These are phyloP conservation scores for Atkinsonella hypoxylon DNA, from an alignment of 2,329 filamentous ascomycete species.

Conservation along the genomic window DNA sequence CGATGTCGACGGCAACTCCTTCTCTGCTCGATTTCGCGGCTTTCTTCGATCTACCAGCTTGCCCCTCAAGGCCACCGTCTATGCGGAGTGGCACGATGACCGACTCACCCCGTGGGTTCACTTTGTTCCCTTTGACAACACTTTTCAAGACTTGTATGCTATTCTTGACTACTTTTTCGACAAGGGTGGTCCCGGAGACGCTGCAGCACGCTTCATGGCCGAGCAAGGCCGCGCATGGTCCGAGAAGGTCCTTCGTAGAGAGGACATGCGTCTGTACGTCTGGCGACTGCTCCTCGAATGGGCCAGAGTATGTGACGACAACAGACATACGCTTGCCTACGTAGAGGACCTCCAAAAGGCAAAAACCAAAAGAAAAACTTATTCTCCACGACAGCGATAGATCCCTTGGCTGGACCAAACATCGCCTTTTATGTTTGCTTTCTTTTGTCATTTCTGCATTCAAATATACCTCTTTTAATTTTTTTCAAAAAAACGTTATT, in stretches of 20 bases:
- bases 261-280: slow-evolving; percentile 57
- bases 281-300: slow-evolving; percentile 49
- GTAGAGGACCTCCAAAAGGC: slow-evolving; percentile 26
- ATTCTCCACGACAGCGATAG: neutral
- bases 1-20: slow-evolving; percentile 60
- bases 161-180: slow-evolving; percentile 55
- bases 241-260: slow-evolving; percentile 45
- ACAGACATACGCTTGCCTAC: slow-evolving; percentile 30
- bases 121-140: slow-evolving; percentile 60
- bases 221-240: slow-evolving; percentile 48
- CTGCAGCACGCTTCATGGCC: slow-evolving; percentile 47
- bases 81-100: slow-evolving; percentile 64
- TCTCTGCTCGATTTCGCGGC: slow-evolving; percentile 48
- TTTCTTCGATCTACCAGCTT: slow-evolving; percentile 53
- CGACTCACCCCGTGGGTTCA: slow-evolving; percentile 59
- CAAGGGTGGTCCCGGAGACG: slow-evolving; percentile 32
- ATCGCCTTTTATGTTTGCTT: neutral
- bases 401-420: neutral
- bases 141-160: slow-evolving; percentile 53
- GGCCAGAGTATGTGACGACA: slow-evolving; percentile 36
- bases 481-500: neutral
- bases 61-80: slow-evolving; percentile 61
- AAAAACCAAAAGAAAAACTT: neutral
- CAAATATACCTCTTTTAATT: neutral
- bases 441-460: neutral